These are phyloP conservation scores for Corniculantispora saksenae DNA, from an alignment of 2,329 filamentous ascomycete genomes.

Conservation along the genomic window DNA sequence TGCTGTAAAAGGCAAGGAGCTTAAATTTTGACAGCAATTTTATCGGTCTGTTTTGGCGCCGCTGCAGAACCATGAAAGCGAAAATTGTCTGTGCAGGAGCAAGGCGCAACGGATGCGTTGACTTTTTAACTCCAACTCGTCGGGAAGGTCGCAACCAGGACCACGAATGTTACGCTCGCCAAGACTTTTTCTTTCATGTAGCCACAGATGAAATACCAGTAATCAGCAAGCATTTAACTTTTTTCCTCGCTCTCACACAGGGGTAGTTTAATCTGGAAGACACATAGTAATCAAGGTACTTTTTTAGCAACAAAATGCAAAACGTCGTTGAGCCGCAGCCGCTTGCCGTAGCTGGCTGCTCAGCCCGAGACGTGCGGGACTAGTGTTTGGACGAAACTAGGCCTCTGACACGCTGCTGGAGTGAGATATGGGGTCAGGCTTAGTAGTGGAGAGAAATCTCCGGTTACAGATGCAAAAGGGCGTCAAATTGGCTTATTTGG, in stretches of 20 bases:
- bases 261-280: not conserved
- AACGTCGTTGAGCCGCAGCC: not conserved
- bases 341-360: not conserved
- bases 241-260: not conserved
- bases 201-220: not conserved
- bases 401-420: slow-evolving; percentile 7
- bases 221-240: not conserved
- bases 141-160: slow-evolving; percentile 4
- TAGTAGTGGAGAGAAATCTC: not conserved
- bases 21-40: not conserved
- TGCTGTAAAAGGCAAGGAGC: not conserved
- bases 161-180: not conserved
- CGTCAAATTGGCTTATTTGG: not conserved
- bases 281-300: not conserved
- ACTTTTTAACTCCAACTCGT: not conserved
- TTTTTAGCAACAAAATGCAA: not conserved
- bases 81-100: not conserved
- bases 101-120: not conserved
- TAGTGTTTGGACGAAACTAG: slow-evolving; percentile 10
- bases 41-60: not conserved
- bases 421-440: slow-evolving; percentile 5
- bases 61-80: not conserved
- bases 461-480: not conserved
- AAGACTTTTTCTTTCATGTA: not conserved
- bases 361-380: not conserved